Evolutionary conservation across 2,329 filamentous ascomycete genomes (phyloP).

Genomic region (Neonectria magnoliae): DNA sequence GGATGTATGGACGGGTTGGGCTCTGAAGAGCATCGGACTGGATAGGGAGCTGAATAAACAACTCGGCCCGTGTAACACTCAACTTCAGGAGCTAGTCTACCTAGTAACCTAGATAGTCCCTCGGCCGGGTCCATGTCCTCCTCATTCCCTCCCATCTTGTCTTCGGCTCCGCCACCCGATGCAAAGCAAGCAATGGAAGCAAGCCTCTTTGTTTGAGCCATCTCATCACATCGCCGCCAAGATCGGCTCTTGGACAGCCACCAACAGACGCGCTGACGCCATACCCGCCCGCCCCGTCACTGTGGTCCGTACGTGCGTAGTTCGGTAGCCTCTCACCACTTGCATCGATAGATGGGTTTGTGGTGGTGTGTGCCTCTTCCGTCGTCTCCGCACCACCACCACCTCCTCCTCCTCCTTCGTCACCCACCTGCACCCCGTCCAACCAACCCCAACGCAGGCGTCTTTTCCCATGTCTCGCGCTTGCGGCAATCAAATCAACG

Average conservation of each 20-base stretch:
- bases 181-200: conserved; percentile 10
- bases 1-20: too few species aligned
- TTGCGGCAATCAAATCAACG: conserved; percentile 26
- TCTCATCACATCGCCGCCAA: conserved; percentile 17
- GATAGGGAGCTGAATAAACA: too few species aligned
- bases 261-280: conserved; percentile 43
- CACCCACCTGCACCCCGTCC: not conserved
- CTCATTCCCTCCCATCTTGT: conserved; percentile 3
- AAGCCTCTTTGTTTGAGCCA: conserved; percentile 13
- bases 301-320: not conserved
- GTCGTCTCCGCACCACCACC: not conserved
- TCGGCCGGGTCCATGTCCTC: not conserved
- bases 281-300: conserved; percentile 31
- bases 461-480: conserved; percentile 15
- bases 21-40: not conserved
- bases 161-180: conserved; percentile 16
- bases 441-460: not conserved
- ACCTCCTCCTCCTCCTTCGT: not conserved
- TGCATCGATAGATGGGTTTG: not conserved
- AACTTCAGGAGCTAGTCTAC: not conserved
- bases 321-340: not conserved
- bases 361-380: not conserved
- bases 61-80: not conserved
- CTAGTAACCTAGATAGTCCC: not conserved
- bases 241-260: conserved; percentile 36